Evolutionary conservation across 2,329 filamentous ascomycete genomes (phyloP).

Genomic region (Mycosphaerelloides madeirae): DNA sequence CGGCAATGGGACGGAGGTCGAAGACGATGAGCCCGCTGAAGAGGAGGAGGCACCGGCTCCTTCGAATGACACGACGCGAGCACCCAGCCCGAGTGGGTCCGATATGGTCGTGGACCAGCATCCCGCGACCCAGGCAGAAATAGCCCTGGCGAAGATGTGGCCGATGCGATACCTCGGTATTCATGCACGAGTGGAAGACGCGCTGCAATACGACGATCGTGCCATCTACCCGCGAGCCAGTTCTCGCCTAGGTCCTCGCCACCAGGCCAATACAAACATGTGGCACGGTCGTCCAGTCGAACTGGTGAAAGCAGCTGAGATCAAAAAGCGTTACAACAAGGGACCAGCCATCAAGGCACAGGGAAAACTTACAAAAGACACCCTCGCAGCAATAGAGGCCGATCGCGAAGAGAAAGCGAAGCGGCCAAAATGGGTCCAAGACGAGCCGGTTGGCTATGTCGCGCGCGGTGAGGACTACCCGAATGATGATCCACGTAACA

Average conservation of each 20-base stretch:
- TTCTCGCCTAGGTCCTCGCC: slow-evolving; percentile 82
- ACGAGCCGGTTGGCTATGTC: slow-evolving; percentile 82
- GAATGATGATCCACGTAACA: slow-evolving; percentile 67
- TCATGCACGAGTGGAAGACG: slow-evolving; percentile 92
- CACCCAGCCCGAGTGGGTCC: slow-evolving; percentile 41
- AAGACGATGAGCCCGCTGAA: slow-evolving; percentile 60
- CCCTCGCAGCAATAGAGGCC: slow-evolving; percentile 70
- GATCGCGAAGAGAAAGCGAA: slow-evolving; percentile 75
- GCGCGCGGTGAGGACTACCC: slow-evolving; percentile 74
- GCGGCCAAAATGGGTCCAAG: slow-evolving; percentile 88
- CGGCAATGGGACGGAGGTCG: slow-evolving; percentile 48
- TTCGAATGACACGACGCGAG: slow-evolving; percentile 59
- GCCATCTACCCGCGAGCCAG: slow-evolving; percentile 89
- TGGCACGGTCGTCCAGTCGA: slow-evolving; percentile 88
- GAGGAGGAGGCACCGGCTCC: slow-evolving; percentile 60
- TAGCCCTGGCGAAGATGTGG: slow-evolving; percentile 91
- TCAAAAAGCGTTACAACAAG: slow-evolving; percentile 70
- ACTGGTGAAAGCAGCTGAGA: slow-evolving; percentile 81
- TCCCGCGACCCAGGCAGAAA: slow-evolving; percentile 74
- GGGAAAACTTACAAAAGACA: slow-evolving; percentile 72
- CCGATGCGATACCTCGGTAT: slow-evolving; percentile 93
- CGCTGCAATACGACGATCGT: slow-evolving; percentile 91
- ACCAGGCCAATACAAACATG: slow-evolving; percentile 78
- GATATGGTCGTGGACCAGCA: slow-evolving; percentile 55
- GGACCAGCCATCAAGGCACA: slow-evolving; percentile 63